Base-by-base conservation (phyloP, 1,284 basidiomycete species). In the Golubevia pallescens region DNA sequence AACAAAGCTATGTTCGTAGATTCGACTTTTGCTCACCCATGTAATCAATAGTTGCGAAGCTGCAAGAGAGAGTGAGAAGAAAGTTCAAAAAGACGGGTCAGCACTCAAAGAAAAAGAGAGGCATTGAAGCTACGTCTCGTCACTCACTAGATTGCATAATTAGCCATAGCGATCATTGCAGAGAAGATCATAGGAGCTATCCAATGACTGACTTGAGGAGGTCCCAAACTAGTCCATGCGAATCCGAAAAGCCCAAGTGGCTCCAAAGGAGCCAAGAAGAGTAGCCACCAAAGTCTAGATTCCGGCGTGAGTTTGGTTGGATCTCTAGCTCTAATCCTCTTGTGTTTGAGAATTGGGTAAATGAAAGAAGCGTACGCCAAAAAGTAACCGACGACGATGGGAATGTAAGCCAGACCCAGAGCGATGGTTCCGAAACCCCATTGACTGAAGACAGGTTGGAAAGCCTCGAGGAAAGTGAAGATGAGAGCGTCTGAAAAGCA, bases 111-210 rank as follows among this genome's bases (percentile, higher is more conserved):
- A 55, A 1, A 55, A 56, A 55, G 42, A 81, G 20, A 79, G 75
- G 13, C 73, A 59, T 14, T 72, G 74, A 55, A 28, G 24, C 57
- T 58, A 8, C 23, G 10, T 14, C 48, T 34, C 62, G 38, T 55
- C 53, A 66, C 6, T 34, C 61, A 56, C 10, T 60, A 67, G 53
- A 66, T 71, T 7, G 67, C 20, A 53, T 67, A 70, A 67, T 87
- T 87, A 34, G 86, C 86, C 23, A 87, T 86, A 14, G 85, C 87
- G 55, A 87, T 85, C 54, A 87, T 62, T 1, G 74, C 73, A 0
- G 83, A 77, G 61, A 86, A 86, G 65, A 88, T 79, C 86, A 87
- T 87, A 0, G 86, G 84, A 0, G 80, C 87, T 54, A 87, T 87
- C 87, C 87, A 87, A 62, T 82, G 86, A 1, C 81, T 75, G 2